Evolutionary conservation across 805 yeast species (phyloP).

Genomic region (Hanseniaspora clermontiae): DNA sequence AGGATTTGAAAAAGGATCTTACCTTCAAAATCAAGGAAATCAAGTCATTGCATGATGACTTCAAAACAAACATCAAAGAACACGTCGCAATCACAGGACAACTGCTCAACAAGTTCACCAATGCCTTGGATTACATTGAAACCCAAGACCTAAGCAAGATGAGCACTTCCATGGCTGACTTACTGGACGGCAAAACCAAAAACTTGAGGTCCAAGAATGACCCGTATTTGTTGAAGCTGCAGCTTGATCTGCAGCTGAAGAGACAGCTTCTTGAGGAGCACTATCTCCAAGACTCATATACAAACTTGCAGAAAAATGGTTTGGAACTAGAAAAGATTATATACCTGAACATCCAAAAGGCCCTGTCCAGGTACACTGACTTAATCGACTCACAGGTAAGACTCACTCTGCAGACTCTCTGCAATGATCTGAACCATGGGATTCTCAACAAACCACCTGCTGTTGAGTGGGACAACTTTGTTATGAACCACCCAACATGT

Average conservation of each 20-base stretch:
- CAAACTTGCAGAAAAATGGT: conserved; percentile 53
- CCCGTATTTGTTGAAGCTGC: conserved; percentile 51
- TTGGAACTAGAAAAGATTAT: conserved; percentile 52
- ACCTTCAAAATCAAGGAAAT: conserved; percentile 69
- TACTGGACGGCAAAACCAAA: conserved; percentile 6
- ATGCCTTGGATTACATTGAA: conserved; percentile 33
- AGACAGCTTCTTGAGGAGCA: conserved; percentile 52
- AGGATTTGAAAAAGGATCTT: conserved; percentile 53
- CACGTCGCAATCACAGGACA: conserved; percentile 56
- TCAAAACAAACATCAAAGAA: conserved; percentile 44
- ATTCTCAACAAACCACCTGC: conserved; percentile 44
- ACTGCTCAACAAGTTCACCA: conserved; percentile 35
- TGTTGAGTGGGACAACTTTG: conserved; percentile 60
- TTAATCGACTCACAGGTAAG: conserved; percentile 43
- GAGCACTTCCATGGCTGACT: conserved; percentile 20
- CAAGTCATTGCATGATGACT: conserved; percentile 51
- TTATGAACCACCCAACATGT: conserved; percentile 34
- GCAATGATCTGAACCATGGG: conserved; percentile 33
- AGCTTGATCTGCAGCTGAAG: conserved; percentile 52
- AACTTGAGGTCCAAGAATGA: conserved; percentile 35
- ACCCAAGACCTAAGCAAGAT: conserved; percentile 26
- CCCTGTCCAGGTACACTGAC: conserved; percentile 39
- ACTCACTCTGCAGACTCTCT: conserved; percentile 41
- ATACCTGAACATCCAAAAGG: conserved; percentile 47
- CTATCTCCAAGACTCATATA: conserved; percentile 51